Conservation (phyloP, 768 basidiomycete species). For the Leccinum pellstonianum region DNA sequence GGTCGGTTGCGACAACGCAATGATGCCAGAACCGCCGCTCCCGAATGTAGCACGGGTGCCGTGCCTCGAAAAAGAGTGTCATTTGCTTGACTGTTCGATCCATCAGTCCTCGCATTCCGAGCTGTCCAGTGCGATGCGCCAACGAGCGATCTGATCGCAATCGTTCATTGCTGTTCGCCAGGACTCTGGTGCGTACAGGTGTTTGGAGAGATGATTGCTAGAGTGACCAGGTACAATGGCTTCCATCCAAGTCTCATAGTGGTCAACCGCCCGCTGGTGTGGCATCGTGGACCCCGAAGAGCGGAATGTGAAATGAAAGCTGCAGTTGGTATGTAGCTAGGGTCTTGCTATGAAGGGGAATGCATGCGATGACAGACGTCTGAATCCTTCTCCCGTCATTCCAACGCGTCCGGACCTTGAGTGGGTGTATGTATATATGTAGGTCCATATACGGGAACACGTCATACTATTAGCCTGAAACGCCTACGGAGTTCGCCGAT, state of each 20-base stretch:
- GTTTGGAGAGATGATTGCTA: conserved; percentile 16
- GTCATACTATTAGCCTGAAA: not conserved
- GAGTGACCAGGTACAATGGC: conserved; percentile 7
- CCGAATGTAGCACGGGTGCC: conserved; percentile 7
- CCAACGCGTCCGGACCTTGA: not conserved
- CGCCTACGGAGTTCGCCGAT: not conserved
- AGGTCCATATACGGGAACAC: not conserved
- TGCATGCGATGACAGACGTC: not conserved
- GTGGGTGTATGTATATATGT: not conserved
- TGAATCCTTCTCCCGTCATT: not conserved
- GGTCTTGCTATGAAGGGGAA: conserved; percentile 1
- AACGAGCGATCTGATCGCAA: conserved; percentile 29
- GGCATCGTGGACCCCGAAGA: conserved; percentile 11
- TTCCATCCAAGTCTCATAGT: conserved; percentile 15
- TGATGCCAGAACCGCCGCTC: conserved; percentile 13
- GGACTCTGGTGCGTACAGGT: not conserved
- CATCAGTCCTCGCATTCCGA: conserved; percentile 20
- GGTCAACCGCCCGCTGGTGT: conserved; percentile 16
- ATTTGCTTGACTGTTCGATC: conserved; percentile 27
- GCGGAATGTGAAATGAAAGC: conserved; percentile 1
- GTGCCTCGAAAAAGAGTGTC: conserved; percentile 36
- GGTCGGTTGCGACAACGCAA: conserved; percentile 13
- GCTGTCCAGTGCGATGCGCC: conserved; percentile 10
- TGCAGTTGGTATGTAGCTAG: not conserved
- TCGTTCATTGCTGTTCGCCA: conserved; percentile 11